A percentile compares a stretch with the other conserved stretches of the same genome.
Evolutionary conservation across 768 basidiomycete species (phyloP).

Genomic region (Rhodotorula sphaerocarpa): DNA sequence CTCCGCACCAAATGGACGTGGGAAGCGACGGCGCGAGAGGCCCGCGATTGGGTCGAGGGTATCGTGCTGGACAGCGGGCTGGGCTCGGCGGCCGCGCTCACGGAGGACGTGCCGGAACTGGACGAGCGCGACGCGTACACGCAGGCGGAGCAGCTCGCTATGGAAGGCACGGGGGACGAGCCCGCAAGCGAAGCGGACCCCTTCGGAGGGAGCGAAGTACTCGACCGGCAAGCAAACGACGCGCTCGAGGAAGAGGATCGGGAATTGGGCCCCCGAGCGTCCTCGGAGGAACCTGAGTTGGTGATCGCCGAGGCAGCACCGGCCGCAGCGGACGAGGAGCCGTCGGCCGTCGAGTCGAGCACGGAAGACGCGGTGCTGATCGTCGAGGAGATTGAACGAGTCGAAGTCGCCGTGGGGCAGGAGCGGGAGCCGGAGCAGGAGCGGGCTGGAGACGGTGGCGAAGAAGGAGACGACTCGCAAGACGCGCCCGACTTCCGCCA

Average conservation of each 20-base stretch:
- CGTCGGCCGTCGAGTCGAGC: too few species aligned
- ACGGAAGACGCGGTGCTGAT: too few species aligned
- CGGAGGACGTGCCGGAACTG: background rate
- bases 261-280: background rate
- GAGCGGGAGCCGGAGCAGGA: background rate
- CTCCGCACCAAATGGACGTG: constrained; percentile 10
- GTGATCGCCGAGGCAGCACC: background rate
- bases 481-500: too few species aligned
- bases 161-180: too few species aligned
- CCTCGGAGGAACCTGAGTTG: background rate
- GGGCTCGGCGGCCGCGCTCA: background rate
- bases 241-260: too few species aligned
- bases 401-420: background rate
- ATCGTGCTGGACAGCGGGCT: background rate
- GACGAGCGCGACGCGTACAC: background rate
- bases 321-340: background rate
- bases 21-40: background rate
- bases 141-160: too few species aligned
- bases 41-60: constrained; percentile 5
- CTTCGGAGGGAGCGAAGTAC: background rate
- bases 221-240: background rate
- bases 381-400: background rate
- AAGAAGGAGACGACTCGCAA: background rate
- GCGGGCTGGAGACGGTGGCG: background rate
- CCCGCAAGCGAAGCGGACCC: background rate